Evolutionary conservation across 2,329 filamentous ascomycete species (phyloP), one percentile per base, ranked within the genome.

Genomic region (Diaporthe citri): DNA sequence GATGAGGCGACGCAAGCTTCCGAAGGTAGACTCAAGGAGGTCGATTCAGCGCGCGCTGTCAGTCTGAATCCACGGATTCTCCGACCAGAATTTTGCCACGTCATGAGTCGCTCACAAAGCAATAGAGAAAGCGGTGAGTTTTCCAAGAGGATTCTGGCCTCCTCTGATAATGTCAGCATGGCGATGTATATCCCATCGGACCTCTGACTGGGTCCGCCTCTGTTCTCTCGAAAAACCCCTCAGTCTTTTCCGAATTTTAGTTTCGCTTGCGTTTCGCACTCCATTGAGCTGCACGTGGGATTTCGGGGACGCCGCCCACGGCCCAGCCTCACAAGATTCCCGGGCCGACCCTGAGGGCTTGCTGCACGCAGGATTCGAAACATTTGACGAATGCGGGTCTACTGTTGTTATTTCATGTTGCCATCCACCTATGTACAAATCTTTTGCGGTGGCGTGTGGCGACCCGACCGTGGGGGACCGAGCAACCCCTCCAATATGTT

Each of bases 241-340:
- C 48, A 55, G 31, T 39, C 20, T 31, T 28, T 52, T 36, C 34
- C 20, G 64, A 31, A 39, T 67, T 51, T 39, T 51, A 67, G 31
- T 67, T 52, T 67, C 64, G 64, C 64, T 67, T 67, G 46, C 34
- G 64, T 69, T 69, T 69, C 64, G 64, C n/a, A 22, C 64, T 41
- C 48, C 31, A 3, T 69, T 69, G 48, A 12, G 41, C 31, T 39
- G 64, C 64, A 69, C 46, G 48, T 69, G 64, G 48, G 64, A 41
- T 41, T 15, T 69, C 64, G 64, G 64, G n/a, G 13, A 52, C 48
- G 48, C 64, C 48, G 64, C 15, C 22, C 31, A 52, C 46, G 31
- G 34, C 46, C 60, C 62, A 67, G 10, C 34, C n/a, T 17, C 31
- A 28, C n/a, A 34, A 55, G 48, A 48, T 41, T 55, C 64, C 34